Evolutionary conservation across 306 rosid species (phyloP), one percentile per base, ranked within the genome.

Genomic region (Trifolium repens): DNA sequence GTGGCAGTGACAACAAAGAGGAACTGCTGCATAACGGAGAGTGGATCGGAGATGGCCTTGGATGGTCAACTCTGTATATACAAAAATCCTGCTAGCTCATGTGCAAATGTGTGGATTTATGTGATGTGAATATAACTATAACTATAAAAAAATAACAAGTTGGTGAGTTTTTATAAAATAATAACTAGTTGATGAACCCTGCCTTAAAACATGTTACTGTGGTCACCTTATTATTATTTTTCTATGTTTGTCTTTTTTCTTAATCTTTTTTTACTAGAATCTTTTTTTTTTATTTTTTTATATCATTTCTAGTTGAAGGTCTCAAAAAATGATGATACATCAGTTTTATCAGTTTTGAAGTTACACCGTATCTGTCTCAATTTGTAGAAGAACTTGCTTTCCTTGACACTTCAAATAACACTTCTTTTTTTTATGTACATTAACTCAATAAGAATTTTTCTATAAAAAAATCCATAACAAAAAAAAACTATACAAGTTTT

Each of bases 31-130:
- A 65, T 65, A 65, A 32, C 27, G 67, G 32, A 19, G 61, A 54
- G 42, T 59, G 19, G 40, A 61, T 7, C 9, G 26, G 32, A 64
- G 69, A 16, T 64, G 69, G 69, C 46, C 13, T 37, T 2, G 30
- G 49, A 37, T 3, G 32, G 71, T 66, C 71, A 66, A 66, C 47
- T 62, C 7, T 63, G 27, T 37, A 34, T 35, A 63, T 63, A n/a
- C 27, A 64, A 39, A 64, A 27, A 2, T 59, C 39, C 17, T 59
- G 40, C 65, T 59, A 59, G 6, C 40, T 9, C 65, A 61, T 61
- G 67, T 61, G 43, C 67, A 61, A 14, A 3, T 32, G 37, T 58
- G 8, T 58, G 2, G 64, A 26, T 58, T 1, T 3, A 35, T 61
- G 44, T 61, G 17, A 61, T 32, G 22, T 61, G 40, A 32, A 61